A percentile compares a stretch with the other conserved stretches of the same genome.
Evolutionary conservation across 2,329 filamentous ascomycete species (phyloP).

Genomic region (Amesomyces nigricolor): DNA sequence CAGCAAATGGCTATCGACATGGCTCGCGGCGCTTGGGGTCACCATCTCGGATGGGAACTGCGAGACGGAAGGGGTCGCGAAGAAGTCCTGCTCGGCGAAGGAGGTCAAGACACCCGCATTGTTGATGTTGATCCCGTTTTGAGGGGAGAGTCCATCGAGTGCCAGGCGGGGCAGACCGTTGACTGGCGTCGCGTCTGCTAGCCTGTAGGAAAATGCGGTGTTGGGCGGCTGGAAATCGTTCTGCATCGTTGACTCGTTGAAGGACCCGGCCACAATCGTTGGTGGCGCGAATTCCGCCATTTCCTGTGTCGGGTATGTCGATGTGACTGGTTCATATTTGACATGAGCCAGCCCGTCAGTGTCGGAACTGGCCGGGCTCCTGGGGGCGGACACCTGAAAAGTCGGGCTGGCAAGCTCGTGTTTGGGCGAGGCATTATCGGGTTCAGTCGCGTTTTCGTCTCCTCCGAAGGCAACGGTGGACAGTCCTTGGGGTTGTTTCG

Average conservation of each 20-base stretch:
- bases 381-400: background rate
- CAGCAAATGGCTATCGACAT: conserved; percentile 7
- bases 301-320: conserved; percentile 1
- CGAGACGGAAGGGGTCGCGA: conserved; percentile 12
- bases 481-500: conserved; percentile 32
- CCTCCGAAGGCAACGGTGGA: conserved; percentile 34
- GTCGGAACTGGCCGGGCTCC: conserved; percentile 17
- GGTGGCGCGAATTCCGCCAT: conserved; percentile 5
- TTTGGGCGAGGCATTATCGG: conserved; percentile 9
- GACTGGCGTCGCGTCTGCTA: background rate
- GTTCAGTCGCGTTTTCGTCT: conserved; percentile 5
- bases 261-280: conserved; percentile 8
- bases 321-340: conserved; percentile 12
- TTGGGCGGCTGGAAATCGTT: conserved; percentile 14
- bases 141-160: conserved; percentile 9
- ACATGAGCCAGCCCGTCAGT: conserved; percentile 16
- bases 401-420: conserved; percentile 6
- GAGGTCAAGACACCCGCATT: conserved; percentile 12
- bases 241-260: conserved; percentile 12
- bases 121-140: conserved; percentile 7
- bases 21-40: conserved; percentile 4
- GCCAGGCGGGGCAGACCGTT: conserved; percentile 6
- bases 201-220: conserved; percentile 13
- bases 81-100: conserved; percentile 22
- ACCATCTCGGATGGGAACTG: conserved; percentile 24